Base-by-base conservation (phyloP, 345 rosid species). In the Rubroshorea leprosula region DNA sequence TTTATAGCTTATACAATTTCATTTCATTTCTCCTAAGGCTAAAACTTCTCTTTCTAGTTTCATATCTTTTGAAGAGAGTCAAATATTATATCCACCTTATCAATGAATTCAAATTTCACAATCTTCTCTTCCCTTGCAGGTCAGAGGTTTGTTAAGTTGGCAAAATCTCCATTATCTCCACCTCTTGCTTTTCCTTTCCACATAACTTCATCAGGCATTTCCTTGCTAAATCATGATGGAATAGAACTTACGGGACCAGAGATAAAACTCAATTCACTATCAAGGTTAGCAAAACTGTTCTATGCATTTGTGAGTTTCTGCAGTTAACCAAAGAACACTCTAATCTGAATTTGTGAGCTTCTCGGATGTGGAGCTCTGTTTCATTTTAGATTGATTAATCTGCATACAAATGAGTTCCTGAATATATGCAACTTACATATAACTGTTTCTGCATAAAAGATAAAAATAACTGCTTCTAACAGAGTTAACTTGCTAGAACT, bases 91-190 rank as follows among this genome's bases (percentile, higher is more conserved):
- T 13, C 68, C 22, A 29, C 7, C 29, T 55, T 46, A 47, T 12
- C n/a, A 1, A 22, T 54, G 51, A 15, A 52, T 35, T 19, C 22
- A 26, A 39, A 38, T 55, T 43, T 49, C 31, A 43, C 20, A 58
- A 16, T n/a, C n/a, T 23, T 49, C 51, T 23, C 47, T 64, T 62
- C 21, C n/a, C 41, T 74, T 61, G 66, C 83, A 90, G 92, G 90
- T 48, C 79, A 79, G 72, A 82, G 95, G 78, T 76, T 73, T 54
- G 65, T 91, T 38, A 85, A 88, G 81, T 73, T 91, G 23, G 91
- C 90, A 19, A 88, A 91, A 76, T 83, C 96, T 70, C 97, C 96
- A 13, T 74, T 83, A 61, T 83, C 89, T 0, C 84, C 96, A 27
- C 82, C 96, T 23, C 58, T 88, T 58, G 84, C 80, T 56, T 86